Evolutionary conservation across 176 grass and related monocot species (phyloP).

Genomic region (Areca catechu): DNA sequence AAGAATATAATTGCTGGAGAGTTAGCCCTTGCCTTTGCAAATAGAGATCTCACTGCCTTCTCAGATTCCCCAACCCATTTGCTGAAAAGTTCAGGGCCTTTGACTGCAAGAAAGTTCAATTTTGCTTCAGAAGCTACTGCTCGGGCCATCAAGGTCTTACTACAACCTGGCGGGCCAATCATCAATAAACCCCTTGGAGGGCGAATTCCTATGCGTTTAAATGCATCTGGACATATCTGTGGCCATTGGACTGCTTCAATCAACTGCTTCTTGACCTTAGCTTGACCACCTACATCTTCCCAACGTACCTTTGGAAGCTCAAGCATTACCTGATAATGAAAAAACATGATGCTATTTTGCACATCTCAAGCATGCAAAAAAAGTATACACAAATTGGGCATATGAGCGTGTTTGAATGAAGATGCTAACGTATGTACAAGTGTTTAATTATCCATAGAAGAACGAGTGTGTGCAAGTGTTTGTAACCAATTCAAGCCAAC

Average conservation of each 20-base stretch:
- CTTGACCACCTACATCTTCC: constrained; percentile 91
- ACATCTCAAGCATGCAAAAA: no score
- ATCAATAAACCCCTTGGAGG: constrained; percentile 72
- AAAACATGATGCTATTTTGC: neutral
- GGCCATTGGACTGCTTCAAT: constrained; percentile 77
- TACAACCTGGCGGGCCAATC: constrained; percentile 94
- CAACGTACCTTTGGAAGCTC: constrained; percentile 79
- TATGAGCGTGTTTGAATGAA: no score
- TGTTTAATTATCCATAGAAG: no score
- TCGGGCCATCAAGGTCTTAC: constrained; percentile 93
- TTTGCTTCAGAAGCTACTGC: constrained; percentile 95
- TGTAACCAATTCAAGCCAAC: no score
- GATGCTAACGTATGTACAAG: no score
- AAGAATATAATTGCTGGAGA: constrained; percentile 91
- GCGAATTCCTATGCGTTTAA: constrained; percentile 45
- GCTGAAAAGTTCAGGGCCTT: constrained; percentile 95
- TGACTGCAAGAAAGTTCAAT: constrained; percentile 84
- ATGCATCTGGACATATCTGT: constrained; percentile 60
- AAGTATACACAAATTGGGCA: no score
- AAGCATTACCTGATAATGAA: constrained; percentile 52
- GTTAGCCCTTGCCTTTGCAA: constrained; percentile 75
- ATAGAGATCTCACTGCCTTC: constrained; percentile 77
- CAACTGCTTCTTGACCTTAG: constrained; percentile 64
- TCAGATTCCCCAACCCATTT: constrained; percentile 98
- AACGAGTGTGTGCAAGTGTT: no score